Conservation (phyloP, 495 filamentous ascomycete genomes). For the Hyaloscypha bicolor region DNA sequence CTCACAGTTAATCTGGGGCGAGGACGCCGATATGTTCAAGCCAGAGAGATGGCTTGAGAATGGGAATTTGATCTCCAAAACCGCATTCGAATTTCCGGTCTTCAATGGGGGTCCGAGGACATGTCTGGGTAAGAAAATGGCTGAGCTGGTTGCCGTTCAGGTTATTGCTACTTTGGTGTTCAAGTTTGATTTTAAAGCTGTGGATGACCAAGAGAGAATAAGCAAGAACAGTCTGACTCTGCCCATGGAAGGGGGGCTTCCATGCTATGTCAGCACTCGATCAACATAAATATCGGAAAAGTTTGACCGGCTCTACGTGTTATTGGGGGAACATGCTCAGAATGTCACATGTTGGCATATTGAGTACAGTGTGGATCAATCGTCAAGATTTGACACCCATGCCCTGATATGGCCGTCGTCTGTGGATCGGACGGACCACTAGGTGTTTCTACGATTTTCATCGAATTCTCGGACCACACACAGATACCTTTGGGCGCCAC, state of each 20-base stretch:
- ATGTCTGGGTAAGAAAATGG: slow-evolving; percentile 63
- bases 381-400: no score
- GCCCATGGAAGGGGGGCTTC: slow-evolving; percentile 62
- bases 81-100: slow-evolving; percentile 58
- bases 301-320: no score
- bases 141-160: slow-evolving; percentile 55
- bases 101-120: slow-evolving; percentile 61
- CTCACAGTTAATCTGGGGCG: slow-evolving; percentile 54
- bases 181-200: slow-evolving; percentile 49
- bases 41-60: slow-evolving; percentile 55
- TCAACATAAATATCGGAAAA: neutral
- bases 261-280: slow-evolving; percentile 31
- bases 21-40: slow-evolving; percentile 52
- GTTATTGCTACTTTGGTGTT: slow-evolving; percentile 51
- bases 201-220: slow-evolving; percentile 45
- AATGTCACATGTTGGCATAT: no score
- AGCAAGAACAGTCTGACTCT: slow-evolving; percentile 61
- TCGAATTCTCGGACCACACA: no score
- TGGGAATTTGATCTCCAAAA: slow-evolving; percentile 44
- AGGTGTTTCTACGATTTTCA: no score
- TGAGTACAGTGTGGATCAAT: no score
- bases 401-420: no score
- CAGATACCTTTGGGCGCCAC: no score
- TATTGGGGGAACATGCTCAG: no score
- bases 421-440: no score